Percentiles rank a stretch among this genome's conserved stretches.
These are phyloP conservation scores for Daldinia eschscholtzii DNA, from an alignment of 2,329 filamentous ascomycete genomes.

Conservation along the genomic window DNA sequence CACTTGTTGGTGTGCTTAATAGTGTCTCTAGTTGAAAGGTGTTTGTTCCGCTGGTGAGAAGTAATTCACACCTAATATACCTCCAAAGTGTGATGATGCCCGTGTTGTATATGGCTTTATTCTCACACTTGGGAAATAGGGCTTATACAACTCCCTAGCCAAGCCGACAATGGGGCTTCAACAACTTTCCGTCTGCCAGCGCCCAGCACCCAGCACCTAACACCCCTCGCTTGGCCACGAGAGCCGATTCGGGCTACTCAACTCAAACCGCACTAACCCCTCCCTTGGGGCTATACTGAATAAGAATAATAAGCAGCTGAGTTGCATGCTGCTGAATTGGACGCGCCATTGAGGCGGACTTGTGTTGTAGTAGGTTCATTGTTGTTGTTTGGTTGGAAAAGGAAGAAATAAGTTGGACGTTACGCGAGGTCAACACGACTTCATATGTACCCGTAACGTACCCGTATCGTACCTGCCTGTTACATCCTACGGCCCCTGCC, in stretches of 20 bases:
- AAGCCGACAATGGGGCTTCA: neutral
- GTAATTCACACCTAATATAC: conserved; percentile 12
- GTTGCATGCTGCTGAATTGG: conserved; percentile 41
- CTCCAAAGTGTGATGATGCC: conserved; percentile 6
- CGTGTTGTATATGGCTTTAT: conserved; percentile 4
- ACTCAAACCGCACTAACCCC: conserved; percentile 62
- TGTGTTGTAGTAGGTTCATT: conserved; percentile 41
- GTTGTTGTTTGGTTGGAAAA: conserved; percentile 39
- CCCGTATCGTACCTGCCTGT: conserved; percentile 1
- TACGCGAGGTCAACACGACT: conserved; percentile 30
- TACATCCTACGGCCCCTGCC: neutral
- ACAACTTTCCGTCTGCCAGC: too few species aligned
- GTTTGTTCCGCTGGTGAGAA: conserved; percentile 9
- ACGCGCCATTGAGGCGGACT: conserved; percentile 41
- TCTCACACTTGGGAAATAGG: conserved; percentile 1
- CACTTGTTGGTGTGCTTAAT: neutral
- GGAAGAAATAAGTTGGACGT: conserved; percentile 18
- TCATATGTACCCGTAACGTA: neutral
- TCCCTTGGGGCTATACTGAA: conserved; percentile 63
- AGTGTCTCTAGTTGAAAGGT: conserved; percentile 13
- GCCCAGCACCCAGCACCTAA: too few species aligned
- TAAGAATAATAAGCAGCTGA: conserved; percentile 35
- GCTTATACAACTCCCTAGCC: conserved; percentile 25
- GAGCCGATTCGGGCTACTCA: conserved; percentile 25
- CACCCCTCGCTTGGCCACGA: too few species aligned